Conservation (phyloP, 2,329 filamentous ascomycete genomes). For the Botryotinia globosa region DNA sequence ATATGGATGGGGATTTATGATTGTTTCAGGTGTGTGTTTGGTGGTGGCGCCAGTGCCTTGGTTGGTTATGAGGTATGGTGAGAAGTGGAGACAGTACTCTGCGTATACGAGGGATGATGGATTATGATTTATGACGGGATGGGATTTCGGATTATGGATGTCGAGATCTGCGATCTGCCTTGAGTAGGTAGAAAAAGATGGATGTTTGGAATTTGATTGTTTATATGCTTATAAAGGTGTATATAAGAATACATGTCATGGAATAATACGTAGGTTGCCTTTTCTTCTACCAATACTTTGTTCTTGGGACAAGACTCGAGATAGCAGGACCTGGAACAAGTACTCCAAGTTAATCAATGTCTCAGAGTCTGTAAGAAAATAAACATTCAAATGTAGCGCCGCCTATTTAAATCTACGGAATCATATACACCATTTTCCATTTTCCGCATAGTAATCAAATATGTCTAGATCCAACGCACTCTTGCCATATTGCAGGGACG, state of each 20-base stretch:
- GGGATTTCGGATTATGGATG: background rate
- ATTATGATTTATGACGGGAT: background rate
- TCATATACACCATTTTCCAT: no score
- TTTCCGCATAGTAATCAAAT: no score
- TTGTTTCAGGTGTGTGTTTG: slow-evolving; percentile 42
- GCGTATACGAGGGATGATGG: slow-evolving; percentile 3
- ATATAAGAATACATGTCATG: background rate
- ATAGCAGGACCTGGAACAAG: background rate
- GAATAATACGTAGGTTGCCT: background rate
- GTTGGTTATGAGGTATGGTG: slow-evolving; percentile 50
- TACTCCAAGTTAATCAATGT: background rate
- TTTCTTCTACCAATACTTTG: accelerated
- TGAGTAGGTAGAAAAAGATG: background rate
- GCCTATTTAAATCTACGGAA: background rate
- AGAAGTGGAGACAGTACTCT: slow-evolving; percentile 14
- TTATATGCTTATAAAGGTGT: background rate
- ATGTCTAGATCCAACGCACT: no score
- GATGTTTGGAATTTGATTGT: background rate
- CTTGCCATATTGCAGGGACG: no score
- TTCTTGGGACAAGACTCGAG: background rate
- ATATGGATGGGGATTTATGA: slow-evolving; percentile 38
- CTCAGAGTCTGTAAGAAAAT: background rate
- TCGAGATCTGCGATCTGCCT: background rate
- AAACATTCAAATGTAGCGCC: background rate
- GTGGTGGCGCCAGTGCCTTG: slow-evolving; percentile 51